phyloP scores from a whole-genome alignment of 1,284 basidiomycete genomes.

The Puccinia triticina region DNA sequence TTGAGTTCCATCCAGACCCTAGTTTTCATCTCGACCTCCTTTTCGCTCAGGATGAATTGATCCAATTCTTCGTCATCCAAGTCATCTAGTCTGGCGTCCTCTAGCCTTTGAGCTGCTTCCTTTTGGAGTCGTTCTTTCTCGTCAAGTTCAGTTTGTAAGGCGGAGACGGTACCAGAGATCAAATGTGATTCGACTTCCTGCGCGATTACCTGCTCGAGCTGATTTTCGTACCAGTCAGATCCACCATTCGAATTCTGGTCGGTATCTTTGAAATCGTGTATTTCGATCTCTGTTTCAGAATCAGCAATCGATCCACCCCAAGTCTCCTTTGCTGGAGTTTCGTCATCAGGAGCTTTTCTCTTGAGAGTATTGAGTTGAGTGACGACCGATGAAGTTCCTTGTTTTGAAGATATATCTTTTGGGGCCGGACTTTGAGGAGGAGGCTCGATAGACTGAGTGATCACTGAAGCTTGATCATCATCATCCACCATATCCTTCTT shows the following conservation, averaged over 20 bases:
- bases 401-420: not conserved
- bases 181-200: slow-evolving; percentile 52
- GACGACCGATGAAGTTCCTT: slow-evolving; percentile 66
- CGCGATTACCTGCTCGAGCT: slow-evolving; percentile 45
- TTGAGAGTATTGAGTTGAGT: slow-evolving; percentile 66
- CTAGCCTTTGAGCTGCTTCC: slow-evolving; percentile 12
- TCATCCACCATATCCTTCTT: slow-evolving; percentile 61
- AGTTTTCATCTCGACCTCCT: slow-evolving; percentile 86
- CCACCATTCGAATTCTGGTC: slow-evolving; percentile 63
- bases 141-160: slow-evolving; percentile 50
- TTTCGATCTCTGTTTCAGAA: slow-evolving; percentile 41
- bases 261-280: slow-evolving; percentile 52
- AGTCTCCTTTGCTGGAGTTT: slow-evolving; percentile 61
- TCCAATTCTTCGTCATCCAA: slow-evolving; percentile 94
- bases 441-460: slow-evolving; percentile 30
- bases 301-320: slow-evolving; percentile 53
- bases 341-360: slow-evolving; percentile 62
- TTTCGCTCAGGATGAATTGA: slow-evolving; percentile 74
- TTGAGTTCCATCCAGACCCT: slow-evolving; percentile 97
- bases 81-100: slow-evolving; percentile 65
- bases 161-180: slow-evolving; percentile 30
- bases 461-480: slow-evolving; percentile 52
- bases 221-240: slow-evolving; percentile 23
- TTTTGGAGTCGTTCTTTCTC: slow-evolving; percentile 39
- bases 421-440: not conserved